These are phyloP conservation scores for Helianthus tuberosus DNA, from an alignment of 129 eudicot genomes.

Conservation along the genomic window DNA sequence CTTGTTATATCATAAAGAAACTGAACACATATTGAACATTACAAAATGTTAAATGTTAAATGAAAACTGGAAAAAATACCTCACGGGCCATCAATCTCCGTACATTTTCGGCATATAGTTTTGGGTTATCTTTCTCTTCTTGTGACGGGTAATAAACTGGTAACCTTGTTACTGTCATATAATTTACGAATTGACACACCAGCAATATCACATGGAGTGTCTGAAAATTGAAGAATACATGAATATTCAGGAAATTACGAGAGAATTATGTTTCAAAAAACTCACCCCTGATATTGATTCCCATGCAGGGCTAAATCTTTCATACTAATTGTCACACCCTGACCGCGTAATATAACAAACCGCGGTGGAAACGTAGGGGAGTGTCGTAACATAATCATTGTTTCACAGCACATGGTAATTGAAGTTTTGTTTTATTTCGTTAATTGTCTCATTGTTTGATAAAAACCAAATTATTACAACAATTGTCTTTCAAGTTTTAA, in stretches of 20 bases:
- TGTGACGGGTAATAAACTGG: constrained; percentile 91
- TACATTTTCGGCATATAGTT: constrained; percentile 80
- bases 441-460: too few relatives aligned
- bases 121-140: constrained; percentile 89
- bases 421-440: too few relatives aligned
- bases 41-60: too few relatives aligned
- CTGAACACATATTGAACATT: too few relatives aligned
- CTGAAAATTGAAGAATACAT: constrained; percentile 37
- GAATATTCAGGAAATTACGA: background rate
- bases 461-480: too few relatives aligned
- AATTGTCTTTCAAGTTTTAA: too few relatives aligned
- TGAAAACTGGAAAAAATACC: constrained; percentile 44
- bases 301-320: constrained; percentile 98
- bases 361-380: too few relatives aligned
- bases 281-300: constrained; percentile 96
- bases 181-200: constrained; percentile 83
- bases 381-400: too few relatives aligned
- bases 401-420: too few relatives aligned
- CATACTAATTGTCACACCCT: constrained; percentile 24
- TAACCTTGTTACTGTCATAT: constrained; percentile 69
- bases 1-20: too few relatives aligned
- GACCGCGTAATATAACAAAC: too few relatives aligned
- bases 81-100: constrained; percentile 84
- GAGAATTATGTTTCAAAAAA: background rate
- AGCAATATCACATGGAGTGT: constrained; percentile 77